phyloP scores from a whole-genome alignment of 306 rosid genomes.

The Pachyrhizus erosus region DNA sequence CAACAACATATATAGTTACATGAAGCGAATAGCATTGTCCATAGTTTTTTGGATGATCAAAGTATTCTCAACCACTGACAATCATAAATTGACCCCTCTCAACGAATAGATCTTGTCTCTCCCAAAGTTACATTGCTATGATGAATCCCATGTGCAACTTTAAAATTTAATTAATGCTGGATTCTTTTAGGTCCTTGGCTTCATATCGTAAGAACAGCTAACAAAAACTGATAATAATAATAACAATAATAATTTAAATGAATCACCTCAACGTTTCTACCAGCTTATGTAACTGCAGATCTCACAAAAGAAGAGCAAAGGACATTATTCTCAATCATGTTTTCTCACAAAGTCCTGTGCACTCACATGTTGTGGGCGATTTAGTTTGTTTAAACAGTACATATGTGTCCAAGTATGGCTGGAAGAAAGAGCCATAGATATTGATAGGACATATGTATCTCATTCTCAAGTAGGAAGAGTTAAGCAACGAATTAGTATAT shows the following conservation, averaged over 20 bases:
- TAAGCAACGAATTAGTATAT: neutral
- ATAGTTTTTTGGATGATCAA: neutral
- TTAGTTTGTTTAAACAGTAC: neutral
- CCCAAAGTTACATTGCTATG: neutral
- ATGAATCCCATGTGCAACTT: neutral
- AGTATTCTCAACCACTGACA: neutral
- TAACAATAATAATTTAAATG: too few species aligned
- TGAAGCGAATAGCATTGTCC: neutral
- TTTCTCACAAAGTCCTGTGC: neutral
- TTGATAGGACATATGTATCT: neutral
- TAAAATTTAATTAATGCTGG: neutral
- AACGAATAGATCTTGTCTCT: neutral
- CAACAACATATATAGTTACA: neutral
- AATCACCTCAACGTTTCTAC: neutral
- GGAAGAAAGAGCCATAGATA: neutral
- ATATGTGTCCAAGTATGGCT: neutral
- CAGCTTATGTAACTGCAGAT: neutral
- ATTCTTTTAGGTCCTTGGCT: neutral
- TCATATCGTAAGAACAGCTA: neutral
- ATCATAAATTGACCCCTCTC: neutral
- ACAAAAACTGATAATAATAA: too few species aligned
- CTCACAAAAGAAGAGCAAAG: neutral
- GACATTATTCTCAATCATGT: neutral
- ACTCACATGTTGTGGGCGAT: neutral
- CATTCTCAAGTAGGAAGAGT: neutral